These are phyloP conservation scores for Erodium maritimum DNA, from an alignment of 345 rosid genomes.

Conservation along the genomic window DNA sequence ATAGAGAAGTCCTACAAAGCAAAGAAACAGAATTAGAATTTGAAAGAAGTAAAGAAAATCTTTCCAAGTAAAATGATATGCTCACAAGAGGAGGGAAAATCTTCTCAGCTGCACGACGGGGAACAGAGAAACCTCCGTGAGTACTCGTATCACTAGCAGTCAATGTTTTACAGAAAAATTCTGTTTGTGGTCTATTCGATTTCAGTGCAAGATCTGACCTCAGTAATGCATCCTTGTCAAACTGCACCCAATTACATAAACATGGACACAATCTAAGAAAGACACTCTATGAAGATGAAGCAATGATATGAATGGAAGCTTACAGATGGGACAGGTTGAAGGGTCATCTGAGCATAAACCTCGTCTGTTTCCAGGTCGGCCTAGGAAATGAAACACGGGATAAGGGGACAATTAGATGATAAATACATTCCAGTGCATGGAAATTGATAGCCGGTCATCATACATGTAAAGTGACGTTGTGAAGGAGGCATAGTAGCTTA, in stretches of 20 bases:
- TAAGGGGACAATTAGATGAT: not conserved
- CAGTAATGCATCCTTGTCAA: constrained; percentile 74
- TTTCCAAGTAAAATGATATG: not conserved
- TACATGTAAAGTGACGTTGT: constrained; percentile 77
- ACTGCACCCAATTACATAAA: constrained; percentile 30
- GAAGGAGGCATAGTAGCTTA: constrained; percentile 75
- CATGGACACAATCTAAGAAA: too few species aligned
- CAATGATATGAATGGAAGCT: constrained; percentile 4
- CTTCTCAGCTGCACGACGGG: constrained; percentile 96
- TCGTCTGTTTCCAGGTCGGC: constrained; percentile 94
- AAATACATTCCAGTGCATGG: not conserved
- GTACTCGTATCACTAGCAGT: constrained; percentile 99
- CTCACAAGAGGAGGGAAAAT: constrained; percentile 83
- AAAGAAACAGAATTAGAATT: not conserved
- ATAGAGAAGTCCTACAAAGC: constrained; percentile 64
- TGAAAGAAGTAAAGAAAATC: not conserved
- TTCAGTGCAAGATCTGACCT: constrained; percentile 79
- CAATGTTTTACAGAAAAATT: constrained; percentile 87
- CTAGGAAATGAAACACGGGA: constrained; percentile 28
- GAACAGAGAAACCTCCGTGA: constrained; percentile 97
- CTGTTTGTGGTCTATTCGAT: constrained; percentile 56
- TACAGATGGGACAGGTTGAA: constrained; percentile 73
- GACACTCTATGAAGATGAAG: not conserved
- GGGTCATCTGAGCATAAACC: constrained; percentile 96
- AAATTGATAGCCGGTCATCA: not conserved